These are phyloP conservation scores for Albizia julibrissin DNA, from an alignment of 306 rosid species.

Conservation along the genomic window DNA sequence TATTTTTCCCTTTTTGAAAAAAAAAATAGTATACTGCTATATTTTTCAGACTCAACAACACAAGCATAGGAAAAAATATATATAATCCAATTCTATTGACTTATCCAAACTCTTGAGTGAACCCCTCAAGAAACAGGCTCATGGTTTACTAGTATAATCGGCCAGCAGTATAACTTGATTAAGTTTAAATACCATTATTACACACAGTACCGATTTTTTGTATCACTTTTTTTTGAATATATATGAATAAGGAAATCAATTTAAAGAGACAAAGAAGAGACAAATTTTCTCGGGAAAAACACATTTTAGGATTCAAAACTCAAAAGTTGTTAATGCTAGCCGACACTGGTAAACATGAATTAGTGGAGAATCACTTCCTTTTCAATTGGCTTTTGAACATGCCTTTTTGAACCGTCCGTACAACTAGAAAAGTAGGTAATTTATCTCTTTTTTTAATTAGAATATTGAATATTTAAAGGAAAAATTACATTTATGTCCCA, in stretches of 20 bases:
- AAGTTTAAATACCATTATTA: too few relatives aligned
- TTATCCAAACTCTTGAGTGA: too few relatives aligned
- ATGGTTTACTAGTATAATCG: too few relatives aligned
- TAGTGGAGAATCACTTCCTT: slow-evolving; percentile 63
- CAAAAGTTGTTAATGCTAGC: slow-evolving; percentile 38
- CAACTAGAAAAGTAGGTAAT: slow-evolving; percentile 30
- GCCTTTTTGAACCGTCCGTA: slow-evolving; percentile 47
- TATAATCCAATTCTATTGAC: too few relatives aligned
- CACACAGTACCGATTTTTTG: neutral
- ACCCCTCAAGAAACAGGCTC: too few relatives aligned
- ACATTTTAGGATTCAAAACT: slow-evolving; percentile 26
- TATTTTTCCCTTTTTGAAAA: too few relatives aligned
- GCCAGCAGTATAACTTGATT: too few relatives aligned
- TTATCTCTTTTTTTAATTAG: neutral
- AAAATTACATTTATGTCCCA: too few relatives aligned
- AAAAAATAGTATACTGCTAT: too few relatives aligned
- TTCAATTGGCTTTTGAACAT: slow-evolving; percentile 46
- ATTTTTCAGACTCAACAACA: too few relatives aligned
- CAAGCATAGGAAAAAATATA: too few relatives aligned
- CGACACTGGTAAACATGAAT: slow-evolving; percentile 39
- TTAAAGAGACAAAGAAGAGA: slow-evolving; percentile 5
- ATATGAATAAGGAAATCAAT: neutral
- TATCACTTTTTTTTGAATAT: neutral
- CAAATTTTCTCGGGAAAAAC: slow-evolving; percentile 2
- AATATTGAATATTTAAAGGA: too few relatives aligned